Evolutionary conservation across 768 basidiomycete genomes (phyloP).

Genomic region (Mycena olivaceomarginata): DNA sequence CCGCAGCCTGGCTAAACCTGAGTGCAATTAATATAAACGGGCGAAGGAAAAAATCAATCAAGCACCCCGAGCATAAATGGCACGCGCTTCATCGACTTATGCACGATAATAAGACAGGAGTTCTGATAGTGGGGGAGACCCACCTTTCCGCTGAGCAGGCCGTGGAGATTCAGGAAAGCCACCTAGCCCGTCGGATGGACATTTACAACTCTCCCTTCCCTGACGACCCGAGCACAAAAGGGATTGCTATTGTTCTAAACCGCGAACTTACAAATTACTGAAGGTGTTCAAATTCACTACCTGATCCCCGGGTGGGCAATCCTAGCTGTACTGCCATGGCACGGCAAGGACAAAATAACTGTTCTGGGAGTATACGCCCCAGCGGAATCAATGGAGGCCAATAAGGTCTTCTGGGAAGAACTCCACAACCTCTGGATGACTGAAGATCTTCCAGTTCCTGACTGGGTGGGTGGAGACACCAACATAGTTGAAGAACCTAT

Average conservation of each 20-base stretch:
- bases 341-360: not conserved
- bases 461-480: not conserved
- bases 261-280: no score
- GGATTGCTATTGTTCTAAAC: slow-evolving; percentile 41
- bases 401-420: slow-evolving; percentile 1
- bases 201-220: slow-evolving; percentile 13
- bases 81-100: not conserved
- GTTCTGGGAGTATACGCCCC: slow-evolving; percentile 37
- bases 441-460: no score
- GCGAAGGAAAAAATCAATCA: not conserved
- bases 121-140: slow-evolving; percentile 14
- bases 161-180: no score
- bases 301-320: no score
- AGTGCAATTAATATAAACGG: not conserved
- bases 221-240: not conserved
- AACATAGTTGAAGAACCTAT: slow-evolving; percentile 20
- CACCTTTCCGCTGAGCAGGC: slow-evolving; percentile 5
- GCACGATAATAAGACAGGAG: slow-evolving; percentile 18
- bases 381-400: slow-evolving; percentile 6
- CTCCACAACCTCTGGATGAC: slow-evolving; percentile 8
- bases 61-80: slow-evolving; percentile 30
- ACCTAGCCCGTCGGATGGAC: not conserved
- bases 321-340: slow-evolving; percentile 3
- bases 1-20: not conserved
- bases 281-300: no score